Base-by-base conservation (phyloP, 2,329 filamentous ascomycete species). In the Colletotrichum lini region DNA sequence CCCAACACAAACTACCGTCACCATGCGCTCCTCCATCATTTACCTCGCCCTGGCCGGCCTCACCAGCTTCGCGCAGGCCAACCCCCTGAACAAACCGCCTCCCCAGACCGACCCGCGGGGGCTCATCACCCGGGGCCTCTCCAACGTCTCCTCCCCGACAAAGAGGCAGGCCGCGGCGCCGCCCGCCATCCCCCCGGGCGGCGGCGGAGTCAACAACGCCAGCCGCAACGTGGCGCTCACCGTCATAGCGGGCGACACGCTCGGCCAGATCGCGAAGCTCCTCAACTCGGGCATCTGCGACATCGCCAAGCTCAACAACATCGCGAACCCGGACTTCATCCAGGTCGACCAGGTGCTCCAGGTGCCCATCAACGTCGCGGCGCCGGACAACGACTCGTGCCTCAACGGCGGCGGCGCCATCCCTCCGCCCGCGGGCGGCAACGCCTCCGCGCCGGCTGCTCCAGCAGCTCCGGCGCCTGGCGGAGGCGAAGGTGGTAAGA, bases 261-360 rank as follows among this genome's bases (percentile, higher is more conserved):
- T 71, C 15, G 58, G 65, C 52, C 65, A 71, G 52, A 23, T 68
- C 52, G 58, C 68, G 45, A 58, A 18, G 2, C 65, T 68, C 9
- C 9, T 71, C 15, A 71, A 71, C 68, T 71, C 68, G 52, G 68
- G 68, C 56, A 71, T 71, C 21, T 71, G 68, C 68, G 38, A 71
- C 38, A 71, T 71, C 64, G 68, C 68, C 26, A 58, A 62, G 45
- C 52, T 59, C 52, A 71, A 68, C 58, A 68, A 62, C 9, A 40
- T 71, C 16, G 21, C 64, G 18, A 47, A 71, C 65, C 68, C 68
- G 16, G 58, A 71, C 38, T 49, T 68, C 12, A 71, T 71, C 58
- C 26, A 35, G 2, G 21, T 59, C 52, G 53, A 47, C 13, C 52
- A 63, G 68, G 21, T 47, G 18, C 65, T 71, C 4, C 35, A 52